phyloP scores from a whole-genome alignment of 495 filamentous ascomycete species.

The Platismatia glauca region DNA sequence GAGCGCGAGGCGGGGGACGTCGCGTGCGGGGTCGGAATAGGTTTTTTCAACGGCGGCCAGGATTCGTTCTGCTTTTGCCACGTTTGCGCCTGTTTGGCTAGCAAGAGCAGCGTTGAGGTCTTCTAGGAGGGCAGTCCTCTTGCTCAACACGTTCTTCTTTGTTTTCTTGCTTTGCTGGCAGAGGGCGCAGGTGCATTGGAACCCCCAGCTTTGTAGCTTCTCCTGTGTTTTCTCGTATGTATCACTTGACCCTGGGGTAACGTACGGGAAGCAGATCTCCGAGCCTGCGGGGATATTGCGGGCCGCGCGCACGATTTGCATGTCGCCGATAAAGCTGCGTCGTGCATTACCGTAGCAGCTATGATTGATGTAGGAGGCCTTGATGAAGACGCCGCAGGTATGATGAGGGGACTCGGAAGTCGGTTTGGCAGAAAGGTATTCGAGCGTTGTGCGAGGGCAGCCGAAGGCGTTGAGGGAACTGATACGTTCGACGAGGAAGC shows the following conservation, averaged over 20 bases:
- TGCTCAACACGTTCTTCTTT: slow-evolving; percentile 6
- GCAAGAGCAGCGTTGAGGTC: slow-evolving; percentile 12
- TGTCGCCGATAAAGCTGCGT: slow-evolving; percentile 49
- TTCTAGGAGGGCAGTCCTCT: slow-evolving; percentile 14
- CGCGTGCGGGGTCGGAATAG: slow-evolving; percentile 23
- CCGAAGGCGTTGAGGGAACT: slow-evolving; percentile 42
- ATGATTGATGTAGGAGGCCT: slow-evolving; percentile 49
- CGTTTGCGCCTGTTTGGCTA: background rate
- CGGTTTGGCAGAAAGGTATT: slow-evolving; percentile 24
- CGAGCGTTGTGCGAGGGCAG: slow-evolving; percentile 32
- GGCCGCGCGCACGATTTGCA: slow-evolving; percentile 45
- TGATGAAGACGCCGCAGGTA: slow-evolving; percentile 42
- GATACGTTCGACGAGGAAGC: slow-evolving; percentile 40
- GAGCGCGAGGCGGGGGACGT: slow-evolving; percentile 30
- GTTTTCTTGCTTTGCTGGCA: slow-evolving; percentile 29
- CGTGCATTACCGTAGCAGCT: slow-evolving; percentile 39
- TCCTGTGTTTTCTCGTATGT: slow-evolving; percentile 19
- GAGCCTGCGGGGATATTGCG: slow-evolving; percentile 36
- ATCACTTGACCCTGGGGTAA: slow-evolving; percentile 22
- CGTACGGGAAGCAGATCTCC: slow-evolving; percentile 39
- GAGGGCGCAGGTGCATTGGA: slow-evolving; percentile 38
- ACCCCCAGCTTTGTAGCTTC: slow-evolving; percentile 34
- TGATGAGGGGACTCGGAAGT: slow-evolving; percentile 25
- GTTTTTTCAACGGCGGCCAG: slow-evolving; percentile 27
- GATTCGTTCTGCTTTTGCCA: slow-evolving; percentile 20